A percentile compares a stretch with the other conserved stretches of the same genome.
Conservation (phyloP, 192 early-diverging fungal genomes). For the Chytriomyces confervae region DNA sequence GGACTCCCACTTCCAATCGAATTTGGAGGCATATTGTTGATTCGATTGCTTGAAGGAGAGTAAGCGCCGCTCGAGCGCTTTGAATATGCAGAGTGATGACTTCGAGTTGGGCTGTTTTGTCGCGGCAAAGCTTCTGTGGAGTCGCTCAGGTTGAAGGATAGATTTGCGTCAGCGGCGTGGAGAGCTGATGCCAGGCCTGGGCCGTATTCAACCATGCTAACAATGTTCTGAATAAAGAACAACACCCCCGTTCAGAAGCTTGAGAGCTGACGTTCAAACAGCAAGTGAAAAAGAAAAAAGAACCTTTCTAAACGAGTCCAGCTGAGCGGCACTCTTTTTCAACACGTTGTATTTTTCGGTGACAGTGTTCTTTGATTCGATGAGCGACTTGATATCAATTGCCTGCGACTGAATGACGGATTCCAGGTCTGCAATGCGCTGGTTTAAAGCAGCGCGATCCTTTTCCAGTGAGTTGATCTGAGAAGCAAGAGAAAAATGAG, state of each 20-base stretch:
- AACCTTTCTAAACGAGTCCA: slow-evolving; percentile 54
- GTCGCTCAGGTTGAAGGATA: slow-evolving; percentile 33
- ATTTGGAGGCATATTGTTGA: neutral
- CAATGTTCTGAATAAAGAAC: slow-evolving; percentile 37
- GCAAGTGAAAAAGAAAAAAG: neutral
- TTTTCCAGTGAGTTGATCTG: slow-evolving; percentile 42
- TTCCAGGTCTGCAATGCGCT: slow-evolving; percentile 37
- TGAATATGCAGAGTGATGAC: too few species aligned
- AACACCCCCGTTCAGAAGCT: neutral
- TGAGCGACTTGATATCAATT: slow-evolving; percentile 39
- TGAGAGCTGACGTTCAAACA: neutral
- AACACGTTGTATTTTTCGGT: slow-evolving; percentile 44
- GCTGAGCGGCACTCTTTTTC: slow-evolving; percentile 46
- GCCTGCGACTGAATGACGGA: slow-evolving; percentile 21
- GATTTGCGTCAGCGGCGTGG: slow-evolving; percentile 33
- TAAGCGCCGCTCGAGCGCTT: neutral
- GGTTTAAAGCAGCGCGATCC: slow-evolving; percentile 22
- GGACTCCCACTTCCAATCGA: neutral
- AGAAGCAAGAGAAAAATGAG: neutral
- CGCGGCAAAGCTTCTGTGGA: neutral
- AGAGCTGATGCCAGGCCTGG: slow-evolving; percentile 27
- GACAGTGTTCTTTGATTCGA: slow-evolving; percentile 30
- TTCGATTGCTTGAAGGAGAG: neutral
- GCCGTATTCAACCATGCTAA: slow-evolving; percentile 49
- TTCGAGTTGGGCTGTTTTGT: neutral